Percentiles rank a stretch among this genome's conserved stretches.
Evolutionary conservation across 2,329 filamentous ascomycete genomes (phyloP).

Genomic region (Dactylellina haptotyla): DNA sequence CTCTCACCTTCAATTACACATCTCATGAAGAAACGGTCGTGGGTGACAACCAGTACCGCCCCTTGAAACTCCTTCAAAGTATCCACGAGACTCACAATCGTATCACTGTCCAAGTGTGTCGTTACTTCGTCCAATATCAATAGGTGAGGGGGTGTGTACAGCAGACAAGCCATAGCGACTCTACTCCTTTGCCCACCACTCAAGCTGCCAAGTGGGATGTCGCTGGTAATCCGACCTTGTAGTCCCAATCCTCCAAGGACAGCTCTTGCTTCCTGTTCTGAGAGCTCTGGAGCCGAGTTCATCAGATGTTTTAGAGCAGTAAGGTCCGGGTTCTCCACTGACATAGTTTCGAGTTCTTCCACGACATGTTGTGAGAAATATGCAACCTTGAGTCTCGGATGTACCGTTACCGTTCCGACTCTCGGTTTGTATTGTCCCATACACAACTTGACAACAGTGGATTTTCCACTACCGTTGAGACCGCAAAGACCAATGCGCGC

Average conservation of each 20-base stretch:
- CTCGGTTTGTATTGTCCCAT: slow-evolving; percentile 69
- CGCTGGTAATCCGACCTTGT: slow-evolving; percentile 74
- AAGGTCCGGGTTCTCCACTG: slow-evolving; percentile 64
- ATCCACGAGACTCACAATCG: slow-evolving; percentile 75
- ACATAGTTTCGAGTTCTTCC: slow-evolving; percentile 70
- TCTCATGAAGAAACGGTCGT: slow-evolving; percentile 83
- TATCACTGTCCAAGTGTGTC: slow-evolving; percentile 85
- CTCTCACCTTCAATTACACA: slow-evolving; percentile 74
- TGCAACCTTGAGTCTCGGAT: slow-evolving; percentile 75
- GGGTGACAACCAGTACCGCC: slow-evolving; percentile 79
- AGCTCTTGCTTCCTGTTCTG: slow-evolving; percentile 75
- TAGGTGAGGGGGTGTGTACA: slow-evolving; percentile 71
- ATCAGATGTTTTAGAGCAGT: slow-evolving; percentile 69
- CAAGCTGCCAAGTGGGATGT: slow-evolving; percentile 76
- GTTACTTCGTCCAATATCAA: slow-evolving; percentile 83
- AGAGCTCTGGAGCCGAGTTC: slow-evolving; percentile 68
- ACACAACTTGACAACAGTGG: slow-evolving; percentile 77
- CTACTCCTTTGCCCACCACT: slow-evolving; percentile 81
- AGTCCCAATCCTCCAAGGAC: slow-evolving; percentile 76
- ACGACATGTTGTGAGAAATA: slow-evolving; percentile 85
- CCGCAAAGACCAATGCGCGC: slow-evolving; percentile 80
- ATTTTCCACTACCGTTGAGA: slow-evolving; percentile 83
- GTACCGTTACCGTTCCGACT: slow-evolving; percentile 71
- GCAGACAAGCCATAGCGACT: slow-evolving; percentile 73
- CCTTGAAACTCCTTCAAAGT: slow-evolving; percentile 76